These are phyloP conservation scores for Alternaria incomplexa DNA, from an alignment of 2,329 filamentous ascomycete genomes.

Conservation along the genomic window DNA sequence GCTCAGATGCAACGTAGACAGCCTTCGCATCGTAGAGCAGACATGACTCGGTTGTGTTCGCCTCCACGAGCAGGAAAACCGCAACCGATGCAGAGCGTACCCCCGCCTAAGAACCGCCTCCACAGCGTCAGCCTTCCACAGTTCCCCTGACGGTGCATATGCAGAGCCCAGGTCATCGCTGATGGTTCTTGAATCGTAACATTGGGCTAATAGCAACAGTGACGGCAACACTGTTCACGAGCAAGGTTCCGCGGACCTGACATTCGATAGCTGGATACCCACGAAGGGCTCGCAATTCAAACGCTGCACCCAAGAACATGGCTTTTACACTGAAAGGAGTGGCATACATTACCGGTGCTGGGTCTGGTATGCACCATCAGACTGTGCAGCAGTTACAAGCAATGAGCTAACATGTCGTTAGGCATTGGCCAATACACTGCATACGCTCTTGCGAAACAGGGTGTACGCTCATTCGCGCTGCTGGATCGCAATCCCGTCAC, in stretches of 20 bases:
- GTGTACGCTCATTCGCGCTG: slow-evolving; percentile 56
- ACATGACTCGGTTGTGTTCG: background rate
- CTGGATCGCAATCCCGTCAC: slow-evolving; percentile 53
- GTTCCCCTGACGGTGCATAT: background rate
- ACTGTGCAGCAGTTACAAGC: background rate
- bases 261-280: background rate
- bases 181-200: background rate
- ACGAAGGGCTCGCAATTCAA: background rate
- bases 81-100: background rate
- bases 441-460: slow-evolving; percentile 56
- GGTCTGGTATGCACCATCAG: slow-evolving; percentile 47
- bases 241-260: background rate
- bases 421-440: slow-evolving; percentile 59
- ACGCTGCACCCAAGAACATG: slow-evolving; percentile 33
- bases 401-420: slow-evolving; percentile 25
- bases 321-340: slow-evolving; percentile 52
- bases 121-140: background rate
- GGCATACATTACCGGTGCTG: slow-evolving; percentile 58
- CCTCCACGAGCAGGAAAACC: slow-evolving; percentile 1
- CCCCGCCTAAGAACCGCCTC: background rate
- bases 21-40: background rate
- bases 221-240: background rate
- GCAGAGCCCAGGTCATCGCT: background rate
- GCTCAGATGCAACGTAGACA: background rate
- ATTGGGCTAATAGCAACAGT: background rate